Evolutionary conservation across 176 grass and related monocot genomes (phyloP), one percentile per base, ranked within the genome.

Genomic region (Eleusine indica): DNA sequence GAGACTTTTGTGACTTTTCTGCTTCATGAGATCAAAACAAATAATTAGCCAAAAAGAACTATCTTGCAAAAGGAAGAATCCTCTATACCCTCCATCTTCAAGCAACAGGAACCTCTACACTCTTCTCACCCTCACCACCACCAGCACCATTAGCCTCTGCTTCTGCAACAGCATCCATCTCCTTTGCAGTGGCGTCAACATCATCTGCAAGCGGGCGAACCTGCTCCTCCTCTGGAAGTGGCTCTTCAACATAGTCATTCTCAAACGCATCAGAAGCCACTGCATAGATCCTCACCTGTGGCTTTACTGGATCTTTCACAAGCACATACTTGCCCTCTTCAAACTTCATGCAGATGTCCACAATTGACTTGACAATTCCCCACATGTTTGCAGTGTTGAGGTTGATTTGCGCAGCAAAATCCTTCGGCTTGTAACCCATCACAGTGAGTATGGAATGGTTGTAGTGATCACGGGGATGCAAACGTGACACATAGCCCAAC

Each of bases 171-270:
- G 74, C 88, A 76, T 92, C 94, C 77, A 90, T 91, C 54, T 90
- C 85, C 17, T 89, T 61, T 1, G 68, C 84, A 60, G 88, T 82
- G 19, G 85, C 86, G 46, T 88, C 90, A 1, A 92, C 88, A 69
- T 91, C 91, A 64, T 91, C 94, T 57, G 82, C 48, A 12, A 79
- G 69, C 0, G 90, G 86, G 14, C 85, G 94, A 32, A 96, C 88
- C 68, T 96, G 94, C 81, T 96, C 94, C 86, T 96, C 94, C 83
- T 96, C 94, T 2, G 94, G 94, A 75, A 96, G 90, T 46, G 94
- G 94, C 88, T 96, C 94, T 49, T 96, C 94, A 82, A 96, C 94
- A 71, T 96, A 96, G 51, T 96, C 94, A 13, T 96, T 96, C 88
- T 96, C 94, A 82, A 96, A 96, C 1, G 91, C 94, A 83, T 96